phyloP scores from a whole-genome alignment of 768 basidiomycete genomes.

The Cystobasidium onofrii region DNA sequence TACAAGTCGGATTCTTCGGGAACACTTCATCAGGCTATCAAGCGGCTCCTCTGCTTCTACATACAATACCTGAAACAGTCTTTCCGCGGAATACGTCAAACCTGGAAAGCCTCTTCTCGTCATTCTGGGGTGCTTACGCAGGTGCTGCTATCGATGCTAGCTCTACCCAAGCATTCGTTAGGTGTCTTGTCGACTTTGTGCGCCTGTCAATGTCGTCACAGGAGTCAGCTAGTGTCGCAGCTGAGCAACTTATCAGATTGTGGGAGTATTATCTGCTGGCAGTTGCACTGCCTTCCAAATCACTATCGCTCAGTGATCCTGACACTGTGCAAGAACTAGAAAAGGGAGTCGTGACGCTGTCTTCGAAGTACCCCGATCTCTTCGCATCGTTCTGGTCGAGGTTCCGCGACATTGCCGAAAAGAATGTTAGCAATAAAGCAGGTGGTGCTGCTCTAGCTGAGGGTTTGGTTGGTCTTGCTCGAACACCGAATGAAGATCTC shows the following conservation, averaged over 20 bases:
- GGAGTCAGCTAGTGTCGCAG: neutral
- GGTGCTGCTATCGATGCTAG: constrained; percentile 6
- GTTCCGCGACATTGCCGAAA: neutral
- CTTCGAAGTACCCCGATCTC: neutral
- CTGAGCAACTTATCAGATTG: neutral
- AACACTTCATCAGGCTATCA: neutral
- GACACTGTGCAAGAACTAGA: neutral
- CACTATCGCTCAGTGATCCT: neutral
- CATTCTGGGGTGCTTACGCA: constrained; percentile 2
- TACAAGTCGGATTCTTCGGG: constrained; percentile 16
- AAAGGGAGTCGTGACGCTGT: neutral
- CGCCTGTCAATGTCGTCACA: neutral
- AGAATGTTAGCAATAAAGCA: neutral
- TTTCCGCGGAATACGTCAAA: neutral
- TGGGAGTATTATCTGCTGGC: neutral
- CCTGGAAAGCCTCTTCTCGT: neutral
- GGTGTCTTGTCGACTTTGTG: neutral
- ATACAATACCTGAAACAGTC: neutral
- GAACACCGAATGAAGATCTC: neutral
- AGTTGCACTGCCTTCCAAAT: neutral
- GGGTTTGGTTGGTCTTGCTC: neutral
- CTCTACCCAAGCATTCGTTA: neutral
- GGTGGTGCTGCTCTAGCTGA: neutral
- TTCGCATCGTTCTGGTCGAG: neutral
- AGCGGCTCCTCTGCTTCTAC: neutral